Evolutionary conservation across 768 basidiomycete genomes (phyloP).

Genomic region (Leucosporidium scottii): DNA sequence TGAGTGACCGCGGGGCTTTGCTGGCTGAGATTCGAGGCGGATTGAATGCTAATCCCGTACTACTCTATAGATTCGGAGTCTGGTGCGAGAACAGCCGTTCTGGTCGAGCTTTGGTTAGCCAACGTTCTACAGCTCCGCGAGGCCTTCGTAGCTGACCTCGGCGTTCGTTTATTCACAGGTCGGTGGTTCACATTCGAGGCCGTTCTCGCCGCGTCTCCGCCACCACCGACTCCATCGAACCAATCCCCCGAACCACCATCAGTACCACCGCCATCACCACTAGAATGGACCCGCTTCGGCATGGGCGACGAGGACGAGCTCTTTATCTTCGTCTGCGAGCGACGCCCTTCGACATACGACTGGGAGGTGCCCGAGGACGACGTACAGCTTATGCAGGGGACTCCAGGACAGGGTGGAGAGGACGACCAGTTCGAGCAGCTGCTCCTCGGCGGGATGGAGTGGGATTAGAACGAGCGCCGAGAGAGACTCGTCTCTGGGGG

Average conservation of each 20-base stretch:
- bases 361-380: conserved; percentile 56
- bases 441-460: conserved; percentile 10
- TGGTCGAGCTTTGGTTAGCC: conserved; percentile 76
- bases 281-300: conserved; percentile 26
- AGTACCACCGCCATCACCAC: background rate
- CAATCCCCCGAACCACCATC: background rate
- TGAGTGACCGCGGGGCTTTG: too few relatives aligned
- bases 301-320: conserved; percentile 34
- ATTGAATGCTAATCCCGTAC: too few relatives aligned
- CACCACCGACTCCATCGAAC: background rate
- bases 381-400: conserved; percentile 53
- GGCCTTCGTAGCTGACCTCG: background rate
- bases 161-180: conserved; percentile 46
- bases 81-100: conserved; percentile 64
- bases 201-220: conserved; percentile 21
- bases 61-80: conserved; percentile 52
- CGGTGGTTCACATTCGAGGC: conserved; percentile 44
- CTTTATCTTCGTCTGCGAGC: conserved; percentile 58
- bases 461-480: conserved; percentile 1
- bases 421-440: conserved; percentile 21
- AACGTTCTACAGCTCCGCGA: conserved; percentile 48
- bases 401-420: background rate
- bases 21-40: too few relatives aligned
- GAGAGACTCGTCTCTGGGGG: too few relatives aligned
- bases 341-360: conserved; percentile 53